Conservation (phyloP, 2,329 filamentous ascomycete species). For the Fusarium neocosmosporiellum region DNA sequence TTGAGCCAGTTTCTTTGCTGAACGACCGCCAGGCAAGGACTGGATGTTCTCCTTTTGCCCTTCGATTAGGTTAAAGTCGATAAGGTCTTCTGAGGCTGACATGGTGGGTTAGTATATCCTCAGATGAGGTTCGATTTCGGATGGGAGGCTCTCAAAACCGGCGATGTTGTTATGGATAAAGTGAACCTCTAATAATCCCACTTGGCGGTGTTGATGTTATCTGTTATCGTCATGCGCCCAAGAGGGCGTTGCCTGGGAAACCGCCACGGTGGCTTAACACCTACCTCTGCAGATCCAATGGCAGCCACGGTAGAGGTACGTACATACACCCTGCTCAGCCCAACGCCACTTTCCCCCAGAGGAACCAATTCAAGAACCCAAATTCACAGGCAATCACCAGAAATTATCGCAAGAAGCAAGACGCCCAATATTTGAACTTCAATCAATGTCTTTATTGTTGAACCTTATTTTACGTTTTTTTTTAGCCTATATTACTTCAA, state of each 20-base stretch:
- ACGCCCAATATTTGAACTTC: constrained; percentile 21
- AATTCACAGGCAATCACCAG: not conserved
- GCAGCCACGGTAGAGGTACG: not conserved
- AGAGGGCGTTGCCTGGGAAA: constrained; percentile 39
- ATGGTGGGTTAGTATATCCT: constrained; percentile 53
- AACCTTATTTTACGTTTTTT: constrained; percentile 41
- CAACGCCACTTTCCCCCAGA: not conserved
- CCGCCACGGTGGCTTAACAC: constrained; percentile 33
- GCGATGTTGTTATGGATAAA: constrained; percentile 24
- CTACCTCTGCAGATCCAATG: not conserved
- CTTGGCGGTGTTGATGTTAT: constrained; percentile 35
- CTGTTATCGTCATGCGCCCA: constrained; percentile 25
- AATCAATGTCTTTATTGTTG: constrained; percentile 37
- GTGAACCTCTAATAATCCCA: not conserved
- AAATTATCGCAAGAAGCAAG: not conserved
- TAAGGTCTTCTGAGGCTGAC: constrained; percentile 63
- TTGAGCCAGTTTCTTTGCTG: constrained; percentile 87
- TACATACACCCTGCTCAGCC: not conserved
- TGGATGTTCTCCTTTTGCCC: constrained; percentile 98
- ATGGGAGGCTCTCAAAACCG: constrained; percentile 21
- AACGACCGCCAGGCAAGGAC: constrained; percentile 85
- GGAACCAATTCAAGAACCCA: not conserved
- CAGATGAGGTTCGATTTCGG: constrained; percentile 22
- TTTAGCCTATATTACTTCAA: constrained; percentile 45
- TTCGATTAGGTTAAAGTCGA: constrained; percentile 93